These are phyloP conservation scores for Fusarium buxicola DNA, from an alignment of 2,329 filamentous ascomycete species.

Conservation along the genomic window DNA sequence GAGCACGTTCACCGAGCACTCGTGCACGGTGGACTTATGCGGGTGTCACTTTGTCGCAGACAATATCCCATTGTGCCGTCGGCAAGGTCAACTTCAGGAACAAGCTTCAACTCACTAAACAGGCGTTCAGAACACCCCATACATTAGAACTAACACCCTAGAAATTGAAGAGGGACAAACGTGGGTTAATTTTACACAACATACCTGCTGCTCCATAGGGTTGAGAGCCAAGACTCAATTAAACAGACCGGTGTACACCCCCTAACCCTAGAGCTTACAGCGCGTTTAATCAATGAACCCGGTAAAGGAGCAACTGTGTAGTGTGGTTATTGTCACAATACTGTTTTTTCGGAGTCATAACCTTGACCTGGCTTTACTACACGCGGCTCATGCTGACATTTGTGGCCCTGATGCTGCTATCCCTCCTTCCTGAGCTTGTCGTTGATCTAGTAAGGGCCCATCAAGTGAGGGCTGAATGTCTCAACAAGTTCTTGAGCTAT, in stretches of 20 bases:
- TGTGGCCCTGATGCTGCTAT: background rate
- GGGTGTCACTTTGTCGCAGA: constrained; percentile 20
- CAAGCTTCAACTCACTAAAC: constrained; percentile 14
- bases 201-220: background rate
- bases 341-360: background rate
- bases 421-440: background rate
- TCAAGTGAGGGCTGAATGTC: no score
- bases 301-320: background rate
- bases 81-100: no score
- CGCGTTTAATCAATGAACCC: background rate
- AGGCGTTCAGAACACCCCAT: constrained; percentile 5
- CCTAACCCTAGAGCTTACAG: no score
- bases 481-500: no score
- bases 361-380: background rate
- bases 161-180: constrained; percentile 17
- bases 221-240: background rate
- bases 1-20: constrained; percentile 20
- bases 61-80: constrained; percentile 3
- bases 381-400: background rate
- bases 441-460: background rate
- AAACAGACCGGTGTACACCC: background rate
- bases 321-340: background rate
- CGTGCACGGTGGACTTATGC: constrained; percentile 20
- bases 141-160: constrained; percentile 5
- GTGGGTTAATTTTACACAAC: background rate